phyloP scores from a whole-genome alignment of 257 asterid genomes.

The Nicotiana benthamiana region DNA sequence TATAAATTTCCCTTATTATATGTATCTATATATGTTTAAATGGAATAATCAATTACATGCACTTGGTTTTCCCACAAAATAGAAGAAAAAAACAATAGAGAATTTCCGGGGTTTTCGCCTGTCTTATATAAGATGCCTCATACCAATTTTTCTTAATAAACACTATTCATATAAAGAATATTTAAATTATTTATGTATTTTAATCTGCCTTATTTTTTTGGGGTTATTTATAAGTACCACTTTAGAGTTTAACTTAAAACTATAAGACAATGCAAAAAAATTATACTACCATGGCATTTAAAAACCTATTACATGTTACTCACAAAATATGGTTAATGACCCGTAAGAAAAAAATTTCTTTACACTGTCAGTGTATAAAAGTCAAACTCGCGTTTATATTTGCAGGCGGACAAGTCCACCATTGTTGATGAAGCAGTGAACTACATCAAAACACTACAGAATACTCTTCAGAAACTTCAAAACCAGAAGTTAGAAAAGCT shows the following conservation, averaged over 20 bases:
- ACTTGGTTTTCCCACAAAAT: background rate
- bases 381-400: background rate
- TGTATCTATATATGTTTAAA: background rate
- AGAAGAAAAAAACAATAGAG: background rate
- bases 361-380: background rate
- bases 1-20: background rate
- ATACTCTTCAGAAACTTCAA: constrained; percentile 30
- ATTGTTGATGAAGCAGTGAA: constrained; percentile 63
- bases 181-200: too few relatives aligned
- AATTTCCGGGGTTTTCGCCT: background rate
- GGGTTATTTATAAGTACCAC: too few relatives aligned
- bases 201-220: too few relatives aligned
- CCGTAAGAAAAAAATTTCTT: too few relatives aligned
- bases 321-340: too few relatives aligned
- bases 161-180: too few relatives aligned
- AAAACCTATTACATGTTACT: too few relatives aligned
- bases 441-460: constrained; percentile 35
- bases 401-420: constrained; percentile 68
- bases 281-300: too few relatives aligned
- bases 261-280: too few relatives aligned
- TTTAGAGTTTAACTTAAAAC: too few relatives aligned
- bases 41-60: background rate
- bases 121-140: background rate
- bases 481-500: constrained; percentile 39
- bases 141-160: too few relatives aligned